phyloP scores from a whole-genome alignment of 148 eudicot species.

The Chenopodium formosanum region DNA sequence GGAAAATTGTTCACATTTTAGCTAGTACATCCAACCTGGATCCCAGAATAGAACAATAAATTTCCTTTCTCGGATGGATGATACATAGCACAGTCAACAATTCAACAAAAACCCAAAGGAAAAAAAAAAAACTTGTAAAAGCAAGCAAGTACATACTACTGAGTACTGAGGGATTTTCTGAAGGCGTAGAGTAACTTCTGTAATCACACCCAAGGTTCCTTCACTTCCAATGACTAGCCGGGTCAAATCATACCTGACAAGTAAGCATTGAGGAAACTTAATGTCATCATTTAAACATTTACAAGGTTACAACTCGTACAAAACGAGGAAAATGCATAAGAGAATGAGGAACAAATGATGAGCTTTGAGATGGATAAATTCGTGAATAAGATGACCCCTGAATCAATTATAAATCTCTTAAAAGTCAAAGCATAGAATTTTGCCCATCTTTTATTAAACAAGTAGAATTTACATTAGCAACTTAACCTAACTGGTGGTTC shows the following conservation, averaged over 20 bases:
- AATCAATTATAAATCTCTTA: too few species aligned
- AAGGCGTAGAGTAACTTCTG: conserved; percentile 94
- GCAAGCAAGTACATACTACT: conserved; percentile 50
- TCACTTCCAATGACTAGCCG: conserved; percentile 96
- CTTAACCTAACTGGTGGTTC: neutral
- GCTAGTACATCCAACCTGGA: neutral
- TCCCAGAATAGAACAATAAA: neutral
- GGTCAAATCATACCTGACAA: conserved; percentile 80
- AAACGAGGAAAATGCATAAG: neutral
- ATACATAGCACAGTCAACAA: neutral
- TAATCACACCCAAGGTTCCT: conserved; percentile 95
- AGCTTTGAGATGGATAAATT: neutral
- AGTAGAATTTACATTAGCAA: neutral
- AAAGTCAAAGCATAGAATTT: too few species aligned
- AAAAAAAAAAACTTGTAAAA: neutral
- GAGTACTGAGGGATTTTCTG: conserved; percentile 86
- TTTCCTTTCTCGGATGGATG: neutral
- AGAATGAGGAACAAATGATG: neutral
- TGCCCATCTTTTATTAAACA: neutral
- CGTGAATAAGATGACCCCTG: neutral
- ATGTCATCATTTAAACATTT: conserved; percentile 10
- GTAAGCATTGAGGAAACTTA: neutral
- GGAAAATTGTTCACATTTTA: neutral
- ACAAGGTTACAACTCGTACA: too few species aligned
- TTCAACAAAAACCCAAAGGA: too few species aligned